phyloP scores from a whole-genome alignment of 371 early-diverging fungal genomes.

The Mucor ambiguus region DNA sequence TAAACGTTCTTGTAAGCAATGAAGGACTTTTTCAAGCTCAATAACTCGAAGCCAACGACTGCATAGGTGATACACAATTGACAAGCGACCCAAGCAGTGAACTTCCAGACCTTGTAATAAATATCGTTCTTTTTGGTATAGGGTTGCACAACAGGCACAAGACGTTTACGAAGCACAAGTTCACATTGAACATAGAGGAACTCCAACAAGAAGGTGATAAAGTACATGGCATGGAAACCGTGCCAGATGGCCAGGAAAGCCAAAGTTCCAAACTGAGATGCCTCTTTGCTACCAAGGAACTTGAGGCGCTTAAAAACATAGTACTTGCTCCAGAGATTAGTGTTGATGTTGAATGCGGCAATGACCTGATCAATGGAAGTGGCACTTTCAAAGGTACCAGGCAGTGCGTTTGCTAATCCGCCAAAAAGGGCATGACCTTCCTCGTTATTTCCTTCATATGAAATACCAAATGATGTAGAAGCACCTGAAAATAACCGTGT shows the following conservation, averaged over 20 bases:
- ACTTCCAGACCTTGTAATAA: slow-evolving; percentile 28
- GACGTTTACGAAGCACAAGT: slow-evolving; percentile 28
- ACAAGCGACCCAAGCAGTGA: slow-evolving; percentile 37
- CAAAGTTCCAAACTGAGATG: slow-evolving; percentile 63
- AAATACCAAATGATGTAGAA: slow-evolving; percentile 62
- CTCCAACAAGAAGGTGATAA: slow-evolving; percentile 64
- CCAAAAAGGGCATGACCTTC: slow-evolving; percentile 53
- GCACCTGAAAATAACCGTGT: slow-evolving; percentile 40
- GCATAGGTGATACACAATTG: slow-evolving; percentile 33
- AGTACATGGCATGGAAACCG: slow-evolving; percentile 70
- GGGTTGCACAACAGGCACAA: slow-evolving; percentile 32
- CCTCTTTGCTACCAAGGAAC: slow-evolving; percentile 69
- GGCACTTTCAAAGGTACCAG: slow-evolving; percentile 51
- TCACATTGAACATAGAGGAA: slow-evolving; percentile 57
- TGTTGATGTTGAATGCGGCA: slow-evolving; percentile 73
- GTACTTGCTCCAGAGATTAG: slow-evolving; percentile 73
- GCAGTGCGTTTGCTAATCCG: slow-evolving; percentile 65
- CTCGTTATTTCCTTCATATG: slow-evolving; percentile 61
- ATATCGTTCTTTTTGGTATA: slow-evolving; percentile 30
- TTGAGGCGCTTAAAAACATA: slow-evolving; percentile 74
- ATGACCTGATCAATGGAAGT: slow-evolving; percentile 64
- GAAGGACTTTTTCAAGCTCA: slow-evolving; percentile 35
- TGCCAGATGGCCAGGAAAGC: slow-evolving; percentile 78
- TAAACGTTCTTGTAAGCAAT: slow-evolving; percentile 46
- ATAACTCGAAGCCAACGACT: slow-evolving; percentile 47